phyloP scores from a whole-genome alignment of 805 yeast species.

The Zygotorulaspora chibaensis region DNA sequence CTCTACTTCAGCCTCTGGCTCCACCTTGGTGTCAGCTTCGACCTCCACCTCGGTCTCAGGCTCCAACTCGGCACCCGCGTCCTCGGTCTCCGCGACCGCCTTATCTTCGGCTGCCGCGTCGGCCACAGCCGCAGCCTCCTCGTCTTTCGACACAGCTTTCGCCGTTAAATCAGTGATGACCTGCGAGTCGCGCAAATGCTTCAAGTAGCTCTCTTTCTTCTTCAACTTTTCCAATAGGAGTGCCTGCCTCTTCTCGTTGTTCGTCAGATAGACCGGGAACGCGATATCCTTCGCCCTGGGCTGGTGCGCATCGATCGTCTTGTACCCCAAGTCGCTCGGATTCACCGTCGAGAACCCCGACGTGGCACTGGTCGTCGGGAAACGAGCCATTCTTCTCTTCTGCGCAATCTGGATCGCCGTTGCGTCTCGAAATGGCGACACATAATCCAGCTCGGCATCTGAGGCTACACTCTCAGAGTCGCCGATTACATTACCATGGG shows the following conservation, averaged over 20 bases:
- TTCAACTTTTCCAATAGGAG: slow-evolving; percentile 19
- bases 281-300: slow-evolving; percentile 31
- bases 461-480: not conserved
- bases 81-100: not conserved
- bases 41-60: slow-evolving; percentile 4
- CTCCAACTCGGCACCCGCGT: slow-evolving; percentile 1
- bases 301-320: slow-evolving; percentile 15
- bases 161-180: slow-evolving; percentile 11
- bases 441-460: slow-evolving; percentile 10
- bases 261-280: slow-evolving; percentile 27
- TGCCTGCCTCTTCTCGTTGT: slow-evolving; percentile 29
- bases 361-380: slow-evolving; percentile 32
- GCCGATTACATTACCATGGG: not conserved
- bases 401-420: slow-evolving; percentile 17
- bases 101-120: slow-evolving; percentile 4
- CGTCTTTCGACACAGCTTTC: slow-evolving; percentile 4
- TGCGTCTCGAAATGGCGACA: slow-evolving; percentile 20
- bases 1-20: slow-evolving; percentile 2
- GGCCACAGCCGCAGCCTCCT: slow-evolving; percentile 2
- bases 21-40: not conserved
- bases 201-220: slow-evolving; percentile 22
- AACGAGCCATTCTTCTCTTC: slow-evolving; percentile 15
- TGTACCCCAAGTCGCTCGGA: slow-evolving; percentile 29
- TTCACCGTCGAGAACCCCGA: slow-evolving; percentile 18
- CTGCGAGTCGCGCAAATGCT: slow-evolving; percentile 25